Conservation (phyloP, 257 asterid genomes). For the Scutellaria barbata region DNA sequence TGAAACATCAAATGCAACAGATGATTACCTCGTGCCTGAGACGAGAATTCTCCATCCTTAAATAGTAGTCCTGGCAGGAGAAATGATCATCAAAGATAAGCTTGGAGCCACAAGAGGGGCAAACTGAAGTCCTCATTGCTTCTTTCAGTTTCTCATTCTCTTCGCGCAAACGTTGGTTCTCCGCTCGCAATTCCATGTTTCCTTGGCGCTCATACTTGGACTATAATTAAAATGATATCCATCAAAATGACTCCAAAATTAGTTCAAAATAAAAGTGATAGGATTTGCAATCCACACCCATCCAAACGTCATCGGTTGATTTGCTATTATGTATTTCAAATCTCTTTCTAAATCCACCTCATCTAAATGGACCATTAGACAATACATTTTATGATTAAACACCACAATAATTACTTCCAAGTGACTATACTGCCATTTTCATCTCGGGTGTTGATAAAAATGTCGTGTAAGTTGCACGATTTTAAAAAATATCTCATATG, state of each 20-base stretch:
- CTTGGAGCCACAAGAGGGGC: conserved; percentile 46
- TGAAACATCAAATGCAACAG: too few species aligned
- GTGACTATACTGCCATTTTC: too few species aligned
- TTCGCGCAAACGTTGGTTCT: conserved; percentile 29
- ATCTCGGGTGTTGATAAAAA: background rate
- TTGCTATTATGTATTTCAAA: too few species aligned
- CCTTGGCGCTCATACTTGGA: conserved; percentile 30
- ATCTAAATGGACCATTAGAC: too few species aligned
- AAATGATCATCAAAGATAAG: conserved; percentile 40
- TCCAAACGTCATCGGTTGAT: too few species aligned
- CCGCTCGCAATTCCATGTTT: conserved; percentile 26
- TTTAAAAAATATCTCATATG: too few species aligned
- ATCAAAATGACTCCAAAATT: too few species aligned
- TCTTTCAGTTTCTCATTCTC: conserved; percentile 40
- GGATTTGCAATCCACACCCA: too few species aligned
- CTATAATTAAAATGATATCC: conserved; percentile 4
- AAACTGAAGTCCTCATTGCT: conserved; percentile 35
- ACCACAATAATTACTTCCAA: background rate
- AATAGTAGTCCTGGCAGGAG: background rate
- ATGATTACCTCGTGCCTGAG: conserved; percentile 46
- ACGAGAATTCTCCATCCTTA: conserved; percentile 42
- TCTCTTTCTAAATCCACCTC: too few species aligned
- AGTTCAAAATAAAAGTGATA: too few species aligned
- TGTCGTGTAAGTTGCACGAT: too few species aligned
- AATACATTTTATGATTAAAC: too few species aligned